Evolutionary conservation across 2,329 filamentous ascomycete genomes (phyloP), one percentile per base, ranked within the genome.

Genomic region (Calonectria honghensis): DNA sequence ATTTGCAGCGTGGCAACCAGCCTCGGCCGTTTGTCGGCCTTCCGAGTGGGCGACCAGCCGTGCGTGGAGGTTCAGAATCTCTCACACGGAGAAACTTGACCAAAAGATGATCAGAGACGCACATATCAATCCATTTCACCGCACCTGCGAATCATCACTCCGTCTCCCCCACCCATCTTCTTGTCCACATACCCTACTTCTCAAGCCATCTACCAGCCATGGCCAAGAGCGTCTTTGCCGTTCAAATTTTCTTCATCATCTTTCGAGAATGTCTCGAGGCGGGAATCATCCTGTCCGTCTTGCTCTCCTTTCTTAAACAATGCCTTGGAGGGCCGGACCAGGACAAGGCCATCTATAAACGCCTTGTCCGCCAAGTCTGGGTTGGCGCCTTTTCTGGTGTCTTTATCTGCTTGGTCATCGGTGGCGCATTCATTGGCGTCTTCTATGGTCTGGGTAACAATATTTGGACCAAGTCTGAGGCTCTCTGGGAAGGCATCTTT

Each of bases 201-300:
- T 14, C 16, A 5, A 31, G 39, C 59, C 13, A 45, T 39, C 39
- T 45, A 27, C 11, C 37, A n/a, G 81, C 71, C 72, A 91, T 89
- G 85, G 92, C 92, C 84, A 88, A 89, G 73, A 90, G 93, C 83
- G 91, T 95, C 72, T 95, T 95, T 82, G 90, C 93, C 74, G 91
- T 94, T 14, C 93, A 93, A 76, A 91, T 96, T 59, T 96, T 96
- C 87, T 95, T 97, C 87, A 94, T 97, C 83, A 92, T 94, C 85
- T 96, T 96, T 83, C 91, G 95, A 82, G 95, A 96, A 85, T 91
- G 91, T 57, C 86, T 96, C 63, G 95, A 96, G 86, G 93, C 93
- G 1, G 92, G 90, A 79, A 94, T 96, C 81, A 93, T 96, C 79
- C 91, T 96, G 73, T 96, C 94, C 0, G 93, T 96, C 6, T 88